Percentiles rank a stretch among this genome's conserved stretches.
Evolutionary conservation across 2,329 filamentous ascomycete genomes (phyloP).

Genomic region (Penicillium hesseltinei): DNA sequence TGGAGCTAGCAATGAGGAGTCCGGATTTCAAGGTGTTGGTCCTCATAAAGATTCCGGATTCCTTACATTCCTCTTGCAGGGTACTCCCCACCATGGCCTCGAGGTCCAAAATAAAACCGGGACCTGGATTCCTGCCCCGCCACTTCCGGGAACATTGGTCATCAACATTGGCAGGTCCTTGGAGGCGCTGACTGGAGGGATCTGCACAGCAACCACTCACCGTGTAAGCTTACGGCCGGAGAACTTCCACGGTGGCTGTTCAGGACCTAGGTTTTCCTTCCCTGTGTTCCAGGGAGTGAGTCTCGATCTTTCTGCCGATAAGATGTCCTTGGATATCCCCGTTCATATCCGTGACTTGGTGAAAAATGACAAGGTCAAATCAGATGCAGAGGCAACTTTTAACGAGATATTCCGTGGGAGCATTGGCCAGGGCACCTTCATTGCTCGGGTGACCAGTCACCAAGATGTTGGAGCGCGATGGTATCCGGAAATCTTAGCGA

Average conservation of each 20-base stretch:
- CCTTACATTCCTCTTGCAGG: constrained; percentile 51
- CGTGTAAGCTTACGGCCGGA: constrained; percentile 31
- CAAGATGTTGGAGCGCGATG: constrained; percentile 38
- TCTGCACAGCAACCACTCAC: constrained; percentile 39
- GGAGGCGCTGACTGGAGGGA: constrained; percentile 36
- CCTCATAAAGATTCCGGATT: constrained; percentile 53
- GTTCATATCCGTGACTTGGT: constrained; percentile 28
- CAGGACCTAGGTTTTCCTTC: constrained; percentile 37
- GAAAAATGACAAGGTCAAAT: constrained; percentile 25
- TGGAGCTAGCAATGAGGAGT: constrained; percentile 20
- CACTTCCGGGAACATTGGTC: constrained; percentile 47
- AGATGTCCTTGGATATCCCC: constrained; percentile 32
- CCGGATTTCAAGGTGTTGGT: constrained; percentile 41
- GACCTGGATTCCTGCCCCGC: constrained; percentile 47
- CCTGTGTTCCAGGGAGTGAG: constrained; percentile 39
- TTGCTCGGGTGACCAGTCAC: constrained; percentile 39
- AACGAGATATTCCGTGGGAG: constrained; percentile 32
- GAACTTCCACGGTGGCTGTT: constrained; percentile 30
- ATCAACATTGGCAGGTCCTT: constrained; percentile 48
- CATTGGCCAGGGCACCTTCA: constrained; percentile 35
- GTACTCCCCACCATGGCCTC: constrained; percentile 44
- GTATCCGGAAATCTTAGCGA: constrained; percentile 36
- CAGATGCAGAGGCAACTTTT: constrained; percentile 39
- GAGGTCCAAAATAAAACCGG: constrained; percentile 51
- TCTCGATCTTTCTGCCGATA: constrained; percentile 31